Percentiles rank a stretch among this genome's conserved stretches.
Conservation (phyloP, 2,329 filamentous ascomycete species). For the Beauveria asiatica region DNA sequence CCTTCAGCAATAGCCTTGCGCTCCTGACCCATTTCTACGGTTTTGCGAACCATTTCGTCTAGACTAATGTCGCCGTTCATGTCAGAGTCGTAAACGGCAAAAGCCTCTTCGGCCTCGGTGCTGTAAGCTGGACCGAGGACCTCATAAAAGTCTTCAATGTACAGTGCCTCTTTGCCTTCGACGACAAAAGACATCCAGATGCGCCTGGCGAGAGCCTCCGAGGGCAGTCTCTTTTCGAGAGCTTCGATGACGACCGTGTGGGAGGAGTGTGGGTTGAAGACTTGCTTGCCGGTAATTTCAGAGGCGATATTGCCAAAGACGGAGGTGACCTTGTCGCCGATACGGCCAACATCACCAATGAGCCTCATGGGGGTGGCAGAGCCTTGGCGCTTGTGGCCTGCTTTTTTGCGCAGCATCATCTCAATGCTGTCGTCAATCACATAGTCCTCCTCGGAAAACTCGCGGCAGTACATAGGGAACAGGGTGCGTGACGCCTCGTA, state of each 20-base stretch:
- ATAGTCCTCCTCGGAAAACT: conserved; percentile 88
- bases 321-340: conserved; percentile 89
- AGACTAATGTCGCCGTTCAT: conserved; percentile 89
- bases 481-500: conserved; percentile 84
- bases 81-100: conserved; percentile 72
- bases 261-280: conserved; percentile 86
- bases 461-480: conserved; percentile 85
- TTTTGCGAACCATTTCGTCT: conserved; percentile 87
- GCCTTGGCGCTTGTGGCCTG: conserved; percentile 41
- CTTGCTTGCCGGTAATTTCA: conserved; percentile 90
- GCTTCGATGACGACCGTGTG: conserved; percentile 87
- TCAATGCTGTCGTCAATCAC: conserved; percentile 80
- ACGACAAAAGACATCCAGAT: conserved; percentile 98
- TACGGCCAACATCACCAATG: conserved; percentile 66
- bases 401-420: conserved; percentile 52
- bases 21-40: conserved; percentile 75
- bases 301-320: conserved; percentile 88
- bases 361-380: conserved; percentile 70
- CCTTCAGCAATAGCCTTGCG: conserved; percentile 83
- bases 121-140: conserved; percentile 71
- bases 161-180: conserved; percentile 75
- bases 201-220: conserved; percentile 85
- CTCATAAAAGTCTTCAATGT: conserved; percentile 73
- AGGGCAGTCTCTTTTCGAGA: conserved; percentile 72
- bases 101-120: conserved; percentile 77